Evolutionary conservation across 2,329 filamentous ascomycete species (phyloP).

Genomic region (Calonectria pseudoturangicola): DNA sequence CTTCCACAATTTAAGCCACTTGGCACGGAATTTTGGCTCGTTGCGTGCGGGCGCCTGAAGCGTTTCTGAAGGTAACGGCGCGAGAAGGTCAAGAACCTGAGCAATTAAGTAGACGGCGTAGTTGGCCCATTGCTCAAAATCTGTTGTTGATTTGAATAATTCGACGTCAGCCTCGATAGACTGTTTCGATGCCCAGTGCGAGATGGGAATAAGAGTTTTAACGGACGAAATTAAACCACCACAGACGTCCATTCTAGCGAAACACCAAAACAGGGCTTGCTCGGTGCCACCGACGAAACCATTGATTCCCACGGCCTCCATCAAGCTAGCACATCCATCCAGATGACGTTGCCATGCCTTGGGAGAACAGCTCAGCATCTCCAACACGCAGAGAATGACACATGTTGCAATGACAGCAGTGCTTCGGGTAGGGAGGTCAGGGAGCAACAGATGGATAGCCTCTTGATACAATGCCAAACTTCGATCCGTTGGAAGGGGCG

Average conservation of each 20-base stretch:
- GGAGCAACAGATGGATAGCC: slow-evolving; percentile 69
- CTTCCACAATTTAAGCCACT: slow-evolving; percentile 63
- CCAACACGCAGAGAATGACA: slow-evolving; percentile 72
- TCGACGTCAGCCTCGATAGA: slow-evolving; percentile 57
- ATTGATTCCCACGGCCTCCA: slow-evolving; percentile 70
- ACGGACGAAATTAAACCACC: slow-evolving; percentile 72
- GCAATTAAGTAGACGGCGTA: slow-evolving; percentile 69
- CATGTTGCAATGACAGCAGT: slow-evolving; percentile 71
- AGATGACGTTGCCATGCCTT: slow-evolving; percentile 71
- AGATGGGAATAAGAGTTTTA: slow-evolving; percentile 68
- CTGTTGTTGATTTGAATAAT: slow-evolving; percentile 59
- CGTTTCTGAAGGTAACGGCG: slow-evolving; percentile 45
- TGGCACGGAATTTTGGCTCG: slow-evolving; percentile 52
- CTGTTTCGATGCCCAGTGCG: slow-evolving; percentile 64
- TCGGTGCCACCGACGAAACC: slow-evolving; percentile 69
- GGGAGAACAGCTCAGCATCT: slow-evolving; percentile 70
- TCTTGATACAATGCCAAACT: slow-evolving; percentile 70
- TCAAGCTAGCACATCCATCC: slow-evolving; percentile 70
- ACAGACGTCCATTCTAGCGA: slow-evolving; percentile 73
- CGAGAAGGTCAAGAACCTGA: slow-evolving; percentile 64
- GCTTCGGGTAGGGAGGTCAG: slow-evolving; percentile 67
- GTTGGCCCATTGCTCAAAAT: slow-evolving; percentile 70
- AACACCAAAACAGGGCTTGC: slow-evolving; percentile 73
- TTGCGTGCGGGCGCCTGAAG: slow-evolving; percentile 45
- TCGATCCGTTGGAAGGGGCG: slow-evolving; percentile 58